Evolutionary conservation across 2,329 filamentous ascomycete species (phyloP).

Genomic region (Mollisia scopiformis): DNA sequence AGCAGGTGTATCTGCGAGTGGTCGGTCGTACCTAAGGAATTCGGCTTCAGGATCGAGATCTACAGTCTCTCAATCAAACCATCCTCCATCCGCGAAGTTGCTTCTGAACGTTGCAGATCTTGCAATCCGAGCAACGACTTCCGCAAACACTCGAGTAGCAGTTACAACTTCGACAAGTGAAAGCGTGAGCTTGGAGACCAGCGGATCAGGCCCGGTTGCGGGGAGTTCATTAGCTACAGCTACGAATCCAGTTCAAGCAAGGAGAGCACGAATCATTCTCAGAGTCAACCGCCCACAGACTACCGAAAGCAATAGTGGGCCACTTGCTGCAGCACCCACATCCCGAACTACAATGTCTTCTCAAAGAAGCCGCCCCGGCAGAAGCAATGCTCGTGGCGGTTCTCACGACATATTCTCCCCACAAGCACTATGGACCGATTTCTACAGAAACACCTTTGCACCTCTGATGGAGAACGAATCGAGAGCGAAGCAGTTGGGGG

Average conservation of each 20-base stretch:
- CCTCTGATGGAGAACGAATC: neutral
- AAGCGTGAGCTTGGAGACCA: too few species aligned
- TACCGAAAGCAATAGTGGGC: neutral
- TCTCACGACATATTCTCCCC: slow-evolving; percentile 13
- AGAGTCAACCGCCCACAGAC: neutral
- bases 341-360: slow-evolving; percentile 19
- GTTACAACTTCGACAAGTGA: too few species aligned
- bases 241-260: too few species aligned
- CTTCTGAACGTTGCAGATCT: too few species aligned
- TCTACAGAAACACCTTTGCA: neutral
- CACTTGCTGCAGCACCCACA: neutral
- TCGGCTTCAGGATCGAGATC: neutral
- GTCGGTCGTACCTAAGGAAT: neutral
- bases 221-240: too few species aligned
- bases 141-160: too few species aligned
- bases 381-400: slow-evolving; percentile 17
- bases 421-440: slow-evolving; percentile 14
- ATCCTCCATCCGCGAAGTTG: too few species aligned
- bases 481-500: slow-evolving; percentile 18
- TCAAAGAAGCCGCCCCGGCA: slow-evolving; percentile 11
- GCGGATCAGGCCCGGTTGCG: too few species aligned
- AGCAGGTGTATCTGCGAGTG: neutral
- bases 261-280: too few species aligned
- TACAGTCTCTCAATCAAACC: neutral
- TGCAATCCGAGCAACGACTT: too few species aligned